Evolutionary conservation across 768 basidiomycete genomes (phyloP).

Genomic region (Serendipita sp.): DNA sequence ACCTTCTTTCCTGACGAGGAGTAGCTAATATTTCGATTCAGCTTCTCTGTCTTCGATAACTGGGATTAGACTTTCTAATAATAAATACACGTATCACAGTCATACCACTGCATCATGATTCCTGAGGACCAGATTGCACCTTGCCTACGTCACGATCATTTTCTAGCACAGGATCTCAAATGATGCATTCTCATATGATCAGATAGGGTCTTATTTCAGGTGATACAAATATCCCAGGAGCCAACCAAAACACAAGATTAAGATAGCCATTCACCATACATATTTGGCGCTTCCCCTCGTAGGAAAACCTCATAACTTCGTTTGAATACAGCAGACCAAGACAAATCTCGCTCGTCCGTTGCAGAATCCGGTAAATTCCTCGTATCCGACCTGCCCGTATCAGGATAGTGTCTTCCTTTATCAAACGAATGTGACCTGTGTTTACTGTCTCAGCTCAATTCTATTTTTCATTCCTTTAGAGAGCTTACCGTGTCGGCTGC

Average conservation of each 20-base stretch:
- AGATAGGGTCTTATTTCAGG: no score
- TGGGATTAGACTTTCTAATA: background rate
- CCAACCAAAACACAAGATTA: conserved; percentile 19
- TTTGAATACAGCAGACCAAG: conserved; percentile 90
- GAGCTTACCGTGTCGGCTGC: conserved; percentile 31
- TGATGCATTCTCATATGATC: no score
- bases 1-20: background rate
- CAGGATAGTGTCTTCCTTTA: background rate
- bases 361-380: conserved; percentile 11
- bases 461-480: background rate
- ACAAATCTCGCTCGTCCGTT: conserved; percentile 64
- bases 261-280: conserved; percentile 73
- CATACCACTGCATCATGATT: no score
- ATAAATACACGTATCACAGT: no score
- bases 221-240: no score
- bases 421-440: background rate
- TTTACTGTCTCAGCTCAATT: background rate
- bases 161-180: no score
- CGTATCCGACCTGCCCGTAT: no score
- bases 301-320: conserved; percentile 88
- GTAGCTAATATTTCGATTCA: background rate
- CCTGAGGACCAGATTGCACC: no score
- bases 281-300: conserved; percentile 80
- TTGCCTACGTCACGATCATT: no score
- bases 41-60: background rate